Evolutionary conservation across 176 grass and related monocot genomes (phyloP).

Genomic region (Musa itinerans): DNA sequence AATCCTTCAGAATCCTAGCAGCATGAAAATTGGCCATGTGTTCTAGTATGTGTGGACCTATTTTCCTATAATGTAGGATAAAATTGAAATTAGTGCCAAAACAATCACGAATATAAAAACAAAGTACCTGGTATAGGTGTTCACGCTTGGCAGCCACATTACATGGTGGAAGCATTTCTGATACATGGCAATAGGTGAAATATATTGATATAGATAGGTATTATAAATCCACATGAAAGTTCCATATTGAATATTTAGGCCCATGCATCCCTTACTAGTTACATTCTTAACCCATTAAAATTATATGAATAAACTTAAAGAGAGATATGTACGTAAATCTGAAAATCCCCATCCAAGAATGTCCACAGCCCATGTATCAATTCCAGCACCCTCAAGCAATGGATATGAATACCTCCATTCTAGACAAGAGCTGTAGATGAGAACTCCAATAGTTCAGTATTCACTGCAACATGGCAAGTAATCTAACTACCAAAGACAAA

Average conservation of each 20-base stretch:
- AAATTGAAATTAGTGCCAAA: neutral
- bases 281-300: neutral
- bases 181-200: constrained; percentile 8
- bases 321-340: constrained; percentile 50
- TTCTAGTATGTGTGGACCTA: neutral
- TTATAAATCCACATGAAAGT: constrained; percentile 1
- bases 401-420: constrained; percentile 93
- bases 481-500: neutral
- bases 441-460: constrained; percentile 22
- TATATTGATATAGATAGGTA: constrained; percentile 15
- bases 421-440: constrained; percentile 81
- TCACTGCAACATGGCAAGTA: neutral
- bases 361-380: constrained; percentile 85
- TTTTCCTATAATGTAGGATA: neutral
- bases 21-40: neutral
- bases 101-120: neutral
- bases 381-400: constrained; percentile 77
- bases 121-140: constrained; percentile 72
- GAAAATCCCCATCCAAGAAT: constrained; percentile 99
- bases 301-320: neutral
- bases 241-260: neutral
- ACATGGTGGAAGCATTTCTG: constrained; percentile 58
- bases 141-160: constrained; percentile 64
- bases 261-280: neutral
- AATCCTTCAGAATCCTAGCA: neutral